A percentile compares a stretch with the other conserved stretches of the same genome.
phyloP scores from a whole-genome alignment of 352 stramenopile genomes.

The Pythium insidiosum region DNA sequence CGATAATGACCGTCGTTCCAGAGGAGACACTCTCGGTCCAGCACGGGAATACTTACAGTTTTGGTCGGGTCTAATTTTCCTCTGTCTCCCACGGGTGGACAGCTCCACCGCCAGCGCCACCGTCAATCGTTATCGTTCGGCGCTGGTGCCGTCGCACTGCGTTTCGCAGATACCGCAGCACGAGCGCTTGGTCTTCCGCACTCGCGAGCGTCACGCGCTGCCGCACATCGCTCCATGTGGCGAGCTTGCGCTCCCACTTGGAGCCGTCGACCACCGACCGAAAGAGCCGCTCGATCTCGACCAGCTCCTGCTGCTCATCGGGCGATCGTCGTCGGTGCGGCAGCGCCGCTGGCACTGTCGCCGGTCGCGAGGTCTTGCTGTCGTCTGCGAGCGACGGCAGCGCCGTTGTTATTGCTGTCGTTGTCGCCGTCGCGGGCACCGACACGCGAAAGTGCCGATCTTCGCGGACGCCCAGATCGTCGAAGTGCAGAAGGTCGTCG shows the following conservation, averaged over 20 bases:
- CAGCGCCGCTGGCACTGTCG: background rate
- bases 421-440: background rate
- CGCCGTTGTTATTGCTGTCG: too few relatives aligned
- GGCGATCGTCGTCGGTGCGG: background rate
- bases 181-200: conserved; percentile 2
- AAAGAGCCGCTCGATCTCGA: background rate
- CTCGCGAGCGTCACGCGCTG: conserved; percentile 1
- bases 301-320: background rate
- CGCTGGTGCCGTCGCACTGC: conserved; percentile 3
- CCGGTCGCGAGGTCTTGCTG: background rate
- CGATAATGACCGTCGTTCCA: too few relatives aligned
- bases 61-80: too few relatives aligned
- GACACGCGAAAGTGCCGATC: conserved; percentile 37
- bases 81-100: too few relatives aligned
- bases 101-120: too few relatives aligned
- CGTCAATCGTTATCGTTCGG: too few relatives aligned
- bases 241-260: background rate
- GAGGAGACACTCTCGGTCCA: too few relatives aligned
- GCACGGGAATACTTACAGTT: too few relatives aligned
- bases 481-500: conserved; percentile 41
- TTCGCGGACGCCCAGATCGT: conserved; percentile 56
- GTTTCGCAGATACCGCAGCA: conserved; percentile 25
- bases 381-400: too few relatives aligned
- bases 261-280: background rate
- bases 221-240: background rate